phyloP scores from a whole-genome alignment of 2,329 filamentous ascomycete species.

The Fusarium aywerte region DNA sequence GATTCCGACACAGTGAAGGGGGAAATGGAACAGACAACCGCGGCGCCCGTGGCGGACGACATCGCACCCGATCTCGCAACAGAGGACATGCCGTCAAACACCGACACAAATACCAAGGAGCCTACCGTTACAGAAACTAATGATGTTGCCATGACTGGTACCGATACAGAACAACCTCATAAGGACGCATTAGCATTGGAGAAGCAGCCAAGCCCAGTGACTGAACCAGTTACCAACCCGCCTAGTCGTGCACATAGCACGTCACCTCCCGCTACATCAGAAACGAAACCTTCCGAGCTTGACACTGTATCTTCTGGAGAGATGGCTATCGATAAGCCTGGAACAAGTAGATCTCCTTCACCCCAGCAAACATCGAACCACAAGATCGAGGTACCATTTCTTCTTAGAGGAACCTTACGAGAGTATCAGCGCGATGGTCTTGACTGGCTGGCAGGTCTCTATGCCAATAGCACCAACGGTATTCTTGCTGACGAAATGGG shows the following conservation, averaged over 20 bases:
- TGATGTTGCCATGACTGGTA: slow-evolving; percentile 51
- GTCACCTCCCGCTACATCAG: slow-evolving; percentile 59
- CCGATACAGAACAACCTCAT: slow-evolving; percentile 10
- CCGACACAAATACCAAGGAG: neutral
- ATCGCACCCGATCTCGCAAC: neutral
- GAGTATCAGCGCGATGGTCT: slow-evolving; percentile 98
- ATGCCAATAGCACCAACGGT: slow-evolving; percentile 91
- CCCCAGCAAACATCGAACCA: slow-evolving; percentile 51
- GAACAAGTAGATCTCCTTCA: slow-evolving; percentile 50
- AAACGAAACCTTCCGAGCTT: slow-evolving; percentile 63
- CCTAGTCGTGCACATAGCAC: slow-evolving; percentile 58
- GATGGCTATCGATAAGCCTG: slow-evolving; percentile 48
- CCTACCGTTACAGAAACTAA: neutral
- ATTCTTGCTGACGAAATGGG: slow-evolving; percentile 99
- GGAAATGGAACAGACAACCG: neutral
- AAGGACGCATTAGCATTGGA: slow-evolving; percentile 44
- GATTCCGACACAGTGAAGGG: neutral
- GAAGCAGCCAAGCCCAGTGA: slow-evolving; percentile 55
- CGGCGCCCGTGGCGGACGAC: neutral
- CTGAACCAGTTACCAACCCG: slow-evolving; percentile 56
- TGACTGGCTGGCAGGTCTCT: slow-evolving; percentile 94
- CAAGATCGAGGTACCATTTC: slow-evolving; percentile 80
- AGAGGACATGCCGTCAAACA: neutral
- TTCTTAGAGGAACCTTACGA: slow-evolving; percentile 87
- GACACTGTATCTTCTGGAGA: slow-evolving; percentile 56